Percentiles rank a stretch among this genome's conserved stretches.
phyloP scores from a whole-genome alignment of 179 eudicot species.

The Silene vulgaris region DNA sequence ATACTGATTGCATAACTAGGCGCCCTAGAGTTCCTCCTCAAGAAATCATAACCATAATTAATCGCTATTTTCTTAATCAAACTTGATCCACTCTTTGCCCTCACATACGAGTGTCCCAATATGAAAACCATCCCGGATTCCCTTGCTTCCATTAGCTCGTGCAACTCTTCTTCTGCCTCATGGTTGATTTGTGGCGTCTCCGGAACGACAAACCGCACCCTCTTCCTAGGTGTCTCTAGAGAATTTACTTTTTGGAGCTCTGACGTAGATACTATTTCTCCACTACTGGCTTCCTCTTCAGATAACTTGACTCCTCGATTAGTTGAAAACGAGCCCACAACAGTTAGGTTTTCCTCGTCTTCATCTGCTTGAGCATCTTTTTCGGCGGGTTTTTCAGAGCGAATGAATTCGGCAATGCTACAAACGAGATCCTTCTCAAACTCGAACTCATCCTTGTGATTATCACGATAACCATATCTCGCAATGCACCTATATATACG shows the following conservation, averaged over 20 bases:
- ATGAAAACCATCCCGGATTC: slow-evolving; percentile 81
- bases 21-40: slow-evolving; percentile 65
- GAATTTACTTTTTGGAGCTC: slow-evolving; percentile 27
- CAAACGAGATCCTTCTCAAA: slow-evolving; percentile 72
- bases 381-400: slow-evolving; percentile 34
- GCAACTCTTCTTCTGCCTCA: slow-evolving; percentile 56
- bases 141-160: slow-evolving; percentile 64
- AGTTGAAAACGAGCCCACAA: slow-evolving; percentile 41
- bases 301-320: slow-evolving; percentile 30
- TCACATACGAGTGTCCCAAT: slow-evolving; percentile 61
- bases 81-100: slow-evolving; percentile 53
- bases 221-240: slow-evolving; percentile 34
- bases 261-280: slow-evolving; percentile 17
- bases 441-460: slow-evolving; percentile 56
- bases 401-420: slow-evolving; percentile 70
- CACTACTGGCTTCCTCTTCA: slow-evolving; percentile 29
- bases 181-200: slow-evolving; percentile 36
- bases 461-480: slow-evolving; percentile 71
- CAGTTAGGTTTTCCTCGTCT: slow-evolving; percentile 37
- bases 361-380: slow-evolving; percentile 15
- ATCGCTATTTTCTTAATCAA: slow-evolving; percentile 54
- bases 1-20: slow-evolving; percentile 61
- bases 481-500: slow-evolving; percentile 72
- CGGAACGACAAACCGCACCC: slow-evolving; percentile 57
- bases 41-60: slow-evolving; percentile 47